Evolutionary conservation across 495 filamentous ascomycete species (phyloP).

Genomic region (Cercophora samala): DNA sequence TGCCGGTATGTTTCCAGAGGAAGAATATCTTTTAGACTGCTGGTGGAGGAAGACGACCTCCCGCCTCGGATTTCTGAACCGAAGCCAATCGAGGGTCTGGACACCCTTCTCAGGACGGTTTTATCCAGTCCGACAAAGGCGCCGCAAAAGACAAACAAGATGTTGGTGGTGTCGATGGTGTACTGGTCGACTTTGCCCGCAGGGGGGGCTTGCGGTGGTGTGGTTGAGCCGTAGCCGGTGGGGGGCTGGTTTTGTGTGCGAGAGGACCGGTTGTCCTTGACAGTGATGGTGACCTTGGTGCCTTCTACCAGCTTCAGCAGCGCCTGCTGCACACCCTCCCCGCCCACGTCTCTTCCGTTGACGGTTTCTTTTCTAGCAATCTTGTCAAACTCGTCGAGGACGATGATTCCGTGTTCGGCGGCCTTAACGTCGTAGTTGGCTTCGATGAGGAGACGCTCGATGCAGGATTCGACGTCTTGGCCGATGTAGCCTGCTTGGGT

Average conservation of each 20-base stretch:
- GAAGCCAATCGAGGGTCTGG: conserved; percentile 88
- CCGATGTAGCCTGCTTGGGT: conserved; percentile 98
- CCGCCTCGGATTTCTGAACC: conserved; percentile 68
- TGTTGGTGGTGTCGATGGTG: conserved; percentile 90
- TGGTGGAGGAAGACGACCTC: conserved; percentile 21
- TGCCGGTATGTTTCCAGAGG: conserved; percentile 43
- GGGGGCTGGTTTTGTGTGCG: conserved; percentile 46
- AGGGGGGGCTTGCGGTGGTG: conserved; percentile 30
- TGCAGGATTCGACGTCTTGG: conserved; percentile 90
- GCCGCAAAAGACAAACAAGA: conserved; percentile 93
- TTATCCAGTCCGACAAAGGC: conserved; percentile 94
- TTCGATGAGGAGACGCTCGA: conserved; percentile 83
- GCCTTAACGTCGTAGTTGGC: conserved; percentile 84
- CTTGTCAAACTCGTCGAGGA: conserved; percentile 95
- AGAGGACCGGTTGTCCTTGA: conserved; percentile 70
- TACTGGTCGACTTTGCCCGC: conserved; percentile 74
- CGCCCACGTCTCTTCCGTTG: conserved; percentile 73
- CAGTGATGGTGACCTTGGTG: conserved; percentile 82
- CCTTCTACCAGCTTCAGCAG: conserved; percentile 95
- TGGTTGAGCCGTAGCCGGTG: conserved; percentile 30
- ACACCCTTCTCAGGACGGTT: conserved; percentile 76
- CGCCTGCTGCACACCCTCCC: conserved; percentile 94
- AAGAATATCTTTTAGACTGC: conserved; percentile 37
- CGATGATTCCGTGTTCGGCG: conserved; percentile 89
- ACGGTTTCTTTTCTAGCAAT: conserved; percentile 62